A percentile compares a stretch with the other conserved stretches of the same genome.
phyloP scores from a whole-genome alignment of 2,329 filamentous ascomycete genomes.

The Microcera coccophila region DNA sequence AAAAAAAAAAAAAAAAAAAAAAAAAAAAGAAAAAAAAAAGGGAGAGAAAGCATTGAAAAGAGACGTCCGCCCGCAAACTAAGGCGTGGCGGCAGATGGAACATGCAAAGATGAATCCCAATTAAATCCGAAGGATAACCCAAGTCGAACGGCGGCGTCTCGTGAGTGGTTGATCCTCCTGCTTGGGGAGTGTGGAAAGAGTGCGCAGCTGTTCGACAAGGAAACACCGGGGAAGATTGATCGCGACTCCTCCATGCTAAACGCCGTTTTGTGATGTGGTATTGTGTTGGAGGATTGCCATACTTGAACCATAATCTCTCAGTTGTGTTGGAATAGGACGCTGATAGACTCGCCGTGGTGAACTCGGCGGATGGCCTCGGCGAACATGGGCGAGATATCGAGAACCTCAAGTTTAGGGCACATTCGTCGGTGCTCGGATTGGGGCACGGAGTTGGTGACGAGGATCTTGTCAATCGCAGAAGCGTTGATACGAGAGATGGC shows the following conservation, averaged over 20 bases:
- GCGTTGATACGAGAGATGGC: constrained; percentile 92
- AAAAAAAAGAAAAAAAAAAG: constrained; percentile 1
- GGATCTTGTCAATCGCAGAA: constrained; percentile 85
- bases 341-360: constrained; percentile 97
- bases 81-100: constrained; percentile 18
- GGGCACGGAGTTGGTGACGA: constrained; percentile 93
- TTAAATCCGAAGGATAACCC: constrained; percentile 26
- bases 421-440: constrained; percentile 74
- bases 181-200: constrained; percentile 10
- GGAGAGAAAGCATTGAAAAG: constrained; percentile 1
- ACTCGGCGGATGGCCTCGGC: constrained; percentile 93
- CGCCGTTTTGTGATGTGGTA: constrained; percentile 11
- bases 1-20: constrained; percentile 4
- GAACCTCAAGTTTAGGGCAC: constrained; percentile 84
- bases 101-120: constrained; percentile 22
- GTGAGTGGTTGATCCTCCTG: constrained; percentile 10
- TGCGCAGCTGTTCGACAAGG: too few species aligned
- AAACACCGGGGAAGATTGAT: constrained; percentile 4
- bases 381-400: constrained; percentile 87
- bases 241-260: constrained; percentile 8
- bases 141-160: constrained; percentile 13
- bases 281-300: constrained; percentile 7
- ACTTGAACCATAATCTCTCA: constrained; percentile 3
- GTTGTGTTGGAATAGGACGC: constrained; percentile 68
- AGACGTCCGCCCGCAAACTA: constrained; percentile 14